Base-by-base conservation (phyloP, 495 filamentous ascomycete species). In the Penicillium nucicola region DNA sequence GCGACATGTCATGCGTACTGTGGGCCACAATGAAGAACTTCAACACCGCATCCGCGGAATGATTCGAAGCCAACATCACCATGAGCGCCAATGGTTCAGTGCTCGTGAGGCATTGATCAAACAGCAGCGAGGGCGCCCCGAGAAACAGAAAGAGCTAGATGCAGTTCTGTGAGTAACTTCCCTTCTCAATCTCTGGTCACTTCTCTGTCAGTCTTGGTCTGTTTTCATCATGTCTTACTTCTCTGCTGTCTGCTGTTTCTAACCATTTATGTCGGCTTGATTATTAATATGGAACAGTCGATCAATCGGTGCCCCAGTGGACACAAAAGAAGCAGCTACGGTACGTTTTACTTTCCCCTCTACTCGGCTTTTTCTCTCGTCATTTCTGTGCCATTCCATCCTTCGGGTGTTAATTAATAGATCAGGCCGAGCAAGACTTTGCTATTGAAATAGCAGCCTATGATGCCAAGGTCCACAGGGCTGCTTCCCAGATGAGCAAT, bases 1-100 rank as follows among this genome's bases (percentile, higher is more conserved):
- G 12, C 75, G 75, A 50, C 79, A 82, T 70, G 74, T 88, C 6
- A 86, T 78, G 68, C 77, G 76, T 50, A 78, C 77, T 8, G 70
- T 84, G 3, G 65, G 69, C 20, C 72, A 76, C 41, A 80, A 80
- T 57, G 76, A 81, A 50, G 57, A 58, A 33, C 66, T 68, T 31
- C 62, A 68, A 32, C 60, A 52, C 5, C 67, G 67, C 5, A 74
- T 76, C 40, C 62, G 65, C 17, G 68, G 82, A 58, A 70, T 90
- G 52, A 86, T 87, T 46, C 75, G 71, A 38, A 74, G 79, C 20
- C 85, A 89, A 53, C 78, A 84, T 50, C 70, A 72, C 22, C 80
- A 88, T 61, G 85, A 88, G 60, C 70, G 72, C 48, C 73, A 81
- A 53, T 90, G 86, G 86, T 87, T 76, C 71, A 53, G 69, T 25